Percentiles rank a stretch among this genome's conserved stretches.
These are phyloP conservation scores for Daldinia decipiens DNA, from an alignment of 495 filamentous ascomycete species.

Conservation along the genomic window DNA sequence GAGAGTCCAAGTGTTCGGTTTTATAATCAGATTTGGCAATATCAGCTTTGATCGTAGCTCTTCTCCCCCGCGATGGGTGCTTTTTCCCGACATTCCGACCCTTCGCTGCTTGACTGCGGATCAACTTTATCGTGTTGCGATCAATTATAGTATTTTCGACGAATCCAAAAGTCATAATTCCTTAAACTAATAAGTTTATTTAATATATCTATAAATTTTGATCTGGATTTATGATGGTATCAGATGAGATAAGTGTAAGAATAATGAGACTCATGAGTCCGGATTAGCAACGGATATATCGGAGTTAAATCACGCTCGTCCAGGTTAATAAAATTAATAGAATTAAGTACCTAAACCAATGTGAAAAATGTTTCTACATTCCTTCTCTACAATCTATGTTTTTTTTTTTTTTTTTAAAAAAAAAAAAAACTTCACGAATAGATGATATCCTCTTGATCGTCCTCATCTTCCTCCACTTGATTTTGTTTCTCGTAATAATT, in stretches of 20 bases:
- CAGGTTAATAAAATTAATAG: background rate
- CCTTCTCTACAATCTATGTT: background rate
- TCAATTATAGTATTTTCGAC: slow-evolving; percentile 4
- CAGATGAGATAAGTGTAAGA: background rate
- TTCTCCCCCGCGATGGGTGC: slow-evolving; percentile 5
- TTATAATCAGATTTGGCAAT: background rate
- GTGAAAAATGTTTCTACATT: background rate
- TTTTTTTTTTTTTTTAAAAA: background rate
- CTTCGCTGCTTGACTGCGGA: background rate
- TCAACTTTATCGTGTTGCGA: background rate
- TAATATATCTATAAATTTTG: background rate
- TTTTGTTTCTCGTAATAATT: background rate
- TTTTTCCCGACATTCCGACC: slow-evolving; percentile 5
- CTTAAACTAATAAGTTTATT: background rate
- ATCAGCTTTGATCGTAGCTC: background rate
- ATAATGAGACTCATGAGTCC: background rate
- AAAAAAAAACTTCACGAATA: background rate
- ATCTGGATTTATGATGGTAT: background rate
- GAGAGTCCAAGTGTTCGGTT: background rate
- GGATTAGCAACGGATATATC: background rate
- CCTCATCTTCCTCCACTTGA: background rate
- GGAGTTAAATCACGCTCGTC: background rate
- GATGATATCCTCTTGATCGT: background rate
- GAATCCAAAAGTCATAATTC: background rate
- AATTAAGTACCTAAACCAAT: background rate